These are phyloP conservation scores for Trypanosoma cruzi DNA, from an alignment of 208 protist species.

Conservation along the genomic window DNA sequence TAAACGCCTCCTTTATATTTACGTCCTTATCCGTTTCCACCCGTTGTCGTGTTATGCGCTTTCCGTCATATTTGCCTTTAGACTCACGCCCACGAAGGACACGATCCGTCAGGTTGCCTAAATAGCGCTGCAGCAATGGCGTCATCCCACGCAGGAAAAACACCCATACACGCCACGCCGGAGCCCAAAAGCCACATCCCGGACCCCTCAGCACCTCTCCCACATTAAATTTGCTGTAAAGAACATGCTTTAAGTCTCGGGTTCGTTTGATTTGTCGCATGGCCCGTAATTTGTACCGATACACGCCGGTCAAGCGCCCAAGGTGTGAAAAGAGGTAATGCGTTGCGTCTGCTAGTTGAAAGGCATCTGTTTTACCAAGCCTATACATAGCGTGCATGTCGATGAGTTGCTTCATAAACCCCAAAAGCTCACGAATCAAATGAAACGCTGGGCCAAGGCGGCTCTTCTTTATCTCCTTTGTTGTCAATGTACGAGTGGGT, in stretches of 20 bases:
- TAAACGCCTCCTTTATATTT: constrained; percentile 99
- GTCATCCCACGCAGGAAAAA: constrained; percentile 99
- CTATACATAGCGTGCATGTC: constrained; percentile 99
- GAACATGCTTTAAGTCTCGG: constrained; percentile 99
- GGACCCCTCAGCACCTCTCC: constrained; percentile 99
- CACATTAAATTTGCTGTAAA: constrained; percentile 99
- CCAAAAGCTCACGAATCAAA: constrained; percentile 99
- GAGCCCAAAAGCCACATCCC: constrained; percentile 99
- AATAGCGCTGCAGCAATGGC: constrained; percentile 99
- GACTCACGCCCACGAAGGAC: constrained; percentile 98
- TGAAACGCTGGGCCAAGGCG: constrained; percentile 99
- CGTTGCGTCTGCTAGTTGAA: constrained; percentile 99
- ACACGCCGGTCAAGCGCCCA: constrained; percentile 99
- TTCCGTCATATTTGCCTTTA: constrained; percentile 96
- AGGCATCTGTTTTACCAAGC: constrained; percentile 98
- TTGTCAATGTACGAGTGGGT: constrained; percentile 99
- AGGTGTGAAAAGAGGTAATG: constrained; percentile 99
- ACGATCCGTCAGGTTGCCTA: constrained; percentile 99
- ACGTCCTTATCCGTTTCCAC: constrained; percentile 99
- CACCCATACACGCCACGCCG: constrained; percentile 99
- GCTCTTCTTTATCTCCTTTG: constrained; percentile 99
- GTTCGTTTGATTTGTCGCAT: constrained; percentile 99
- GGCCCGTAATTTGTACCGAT: constrained; percentile 99
- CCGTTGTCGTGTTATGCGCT: constrained; percentile 99
- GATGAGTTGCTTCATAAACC: constrained; percentile 99